phyloP scores from a whole-genome alignment of 129 eudicot genomes.

The Ambrosia trifida region DNA sequence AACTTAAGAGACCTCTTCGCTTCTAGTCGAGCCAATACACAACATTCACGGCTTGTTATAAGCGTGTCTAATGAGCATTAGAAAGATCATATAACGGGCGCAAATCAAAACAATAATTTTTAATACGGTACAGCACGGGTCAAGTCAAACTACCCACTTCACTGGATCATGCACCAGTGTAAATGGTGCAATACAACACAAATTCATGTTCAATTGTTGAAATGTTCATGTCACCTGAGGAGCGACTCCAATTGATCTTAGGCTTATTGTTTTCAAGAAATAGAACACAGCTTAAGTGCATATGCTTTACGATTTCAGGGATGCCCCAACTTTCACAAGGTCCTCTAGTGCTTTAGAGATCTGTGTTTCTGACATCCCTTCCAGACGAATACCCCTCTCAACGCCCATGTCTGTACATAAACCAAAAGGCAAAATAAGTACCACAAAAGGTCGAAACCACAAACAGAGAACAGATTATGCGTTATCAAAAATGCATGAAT shows the following conservation, averaged over 20 bases:
- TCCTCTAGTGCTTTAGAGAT: constrained; percentile 73
- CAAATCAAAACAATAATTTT: background rate
- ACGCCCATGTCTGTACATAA: constrained; percentile 69
- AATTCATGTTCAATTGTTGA: background rate
- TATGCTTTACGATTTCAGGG: constrained; percentile 49
- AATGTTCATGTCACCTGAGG: constrained; percentile 5
- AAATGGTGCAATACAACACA: background rate
- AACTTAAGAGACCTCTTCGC: too few species aligned
- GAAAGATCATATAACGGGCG: background rate
- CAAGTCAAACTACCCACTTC: background rate
- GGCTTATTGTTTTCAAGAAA: constrained; percentile 34
- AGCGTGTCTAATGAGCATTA: background rate
- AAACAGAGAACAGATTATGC: background rate
- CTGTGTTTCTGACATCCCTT: constrained; percentile 79
- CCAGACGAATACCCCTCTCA: constrained; percentile 84
- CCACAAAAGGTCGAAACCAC: background rate
- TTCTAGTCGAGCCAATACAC: too few species aligned
- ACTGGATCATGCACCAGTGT: background rate
- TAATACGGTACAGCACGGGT: background rate
- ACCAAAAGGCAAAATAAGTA: constrained; percentile 5
- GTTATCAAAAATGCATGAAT: background rate
- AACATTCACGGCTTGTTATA: background rate
- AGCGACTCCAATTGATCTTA: background rate
- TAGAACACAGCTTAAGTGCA: background rate
- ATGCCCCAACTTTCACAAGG: constrained; percentile 66